Base-by-base conservation (phyloP, 495 filamentous ascomycete species). In the Aspergillus olivimuriae region DNA sequence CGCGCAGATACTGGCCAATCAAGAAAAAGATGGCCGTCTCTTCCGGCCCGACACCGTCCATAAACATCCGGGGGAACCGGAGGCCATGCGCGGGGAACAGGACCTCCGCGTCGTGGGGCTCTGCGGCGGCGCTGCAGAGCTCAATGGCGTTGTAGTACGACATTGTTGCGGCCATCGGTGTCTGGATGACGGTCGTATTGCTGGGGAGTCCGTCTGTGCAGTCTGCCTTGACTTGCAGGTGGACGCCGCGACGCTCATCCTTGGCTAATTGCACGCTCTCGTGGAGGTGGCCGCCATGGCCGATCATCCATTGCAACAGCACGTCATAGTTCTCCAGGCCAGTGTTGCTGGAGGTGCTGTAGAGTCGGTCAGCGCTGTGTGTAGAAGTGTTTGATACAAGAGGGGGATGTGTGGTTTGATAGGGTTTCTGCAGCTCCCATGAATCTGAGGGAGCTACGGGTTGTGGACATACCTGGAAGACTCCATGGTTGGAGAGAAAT, bases 81-180 rank as follows among this genome's bases (percentile, higher is more conserved):
- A 70, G 40, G 0, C 60, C 69, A 38, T 69, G 65, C 12, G 51
- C 51, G 10, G 58, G 55, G 41, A 74, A 73, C 2, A 53, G 23
- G 2, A 45, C 44, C 6, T 50, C 41, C 0, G 32, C 21, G 0
- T 22, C 2, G 34, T 53, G 9, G 43, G 44, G 11, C 41, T 44
- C n/a, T n/a, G 43, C 40, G 4, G 41, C 34, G 24, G 33, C 15
- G 42, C 39, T 42, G 33, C 41, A 22, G 41, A 63, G 48, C 11
- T 64, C 60, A 21, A 75, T 61, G 6, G 70, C 71, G 38, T 77
- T 76, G 43, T 73, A 72, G 49, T 75, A 73, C 12, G 76, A 78
- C 44, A 80, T 60, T 5, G 76, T 69, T 2, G 72, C 52, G 2
- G 51, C 43, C 16, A 76, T 50, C 0, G 76, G 74, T 3, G 68